Percentiles rank a stretch among this genome's conserved stretches.
These are phyloP conservation scores for Penicillium steckii DNA, from an alignment of 495 filamentous ascomycete species.

Conservation along the genomic window DNA sequence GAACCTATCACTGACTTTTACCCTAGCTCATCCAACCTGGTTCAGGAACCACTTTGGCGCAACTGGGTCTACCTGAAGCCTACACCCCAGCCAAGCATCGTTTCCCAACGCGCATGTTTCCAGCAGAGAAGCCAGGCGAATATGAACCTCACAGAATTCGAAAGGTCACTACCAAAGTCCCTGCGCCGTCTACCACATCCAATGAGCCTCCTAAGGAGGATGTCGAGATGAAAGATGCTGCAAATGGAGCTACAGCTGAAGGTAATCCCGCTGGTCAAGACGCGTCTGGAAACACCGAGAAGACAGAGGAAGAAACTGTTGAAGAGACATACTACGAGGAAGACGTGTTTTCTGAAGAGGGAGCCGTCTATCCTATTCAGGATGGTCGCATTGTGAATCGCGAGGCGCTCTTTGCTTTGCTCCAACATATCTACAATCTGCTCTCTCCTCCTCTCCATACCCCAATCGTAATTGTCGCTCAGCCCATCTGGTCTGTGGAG, in stretches of 20 bases:
- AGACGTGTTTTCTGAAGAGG: conserved; percentile 81
- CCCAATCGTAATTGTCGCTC: conserved; percentile 81
- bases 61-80: conserved; percentile 86
- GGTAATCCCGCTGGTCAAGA: conserved; percentile 12
- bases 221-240: conserved; percentile 45
- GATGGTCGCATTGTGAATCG: conserved; percentile 85
- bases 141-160: conserved; percentile 83
- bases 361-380: conserved; percentile 82
- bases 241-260: conserved; percentile 12
- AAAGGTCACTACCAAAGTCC: conserved; percentile 59
- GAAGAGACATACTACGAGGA: conserved; percentile 73
- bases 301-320: conserved; percentile 22
- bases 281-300: conserved; percentile 18
- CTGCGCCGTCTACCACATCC: conserved; percentile 30
- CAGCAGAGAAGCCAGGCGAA: conserved; percentile 71
- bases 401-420: conserved; percentile 86
- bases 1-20: conserved; percentile 1
- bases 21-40: conserved; percentile 91
- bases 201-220: conserved; percentile 43
- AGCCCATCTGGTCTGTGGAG: conserved; percentile 80
- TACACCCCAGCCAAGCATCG: conserved; percentile 78
- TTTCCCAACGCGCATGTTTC: conserved; percentile 92
- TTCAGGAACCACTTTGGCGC: conserved; percentile 89
- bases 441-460: conserved; percentile 91
- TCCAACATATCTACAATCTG: conserved; percentile 81